Conservation (phyloP, 495 filamentous ascomycete species). For the Daldinia vernicosa region DNA sequence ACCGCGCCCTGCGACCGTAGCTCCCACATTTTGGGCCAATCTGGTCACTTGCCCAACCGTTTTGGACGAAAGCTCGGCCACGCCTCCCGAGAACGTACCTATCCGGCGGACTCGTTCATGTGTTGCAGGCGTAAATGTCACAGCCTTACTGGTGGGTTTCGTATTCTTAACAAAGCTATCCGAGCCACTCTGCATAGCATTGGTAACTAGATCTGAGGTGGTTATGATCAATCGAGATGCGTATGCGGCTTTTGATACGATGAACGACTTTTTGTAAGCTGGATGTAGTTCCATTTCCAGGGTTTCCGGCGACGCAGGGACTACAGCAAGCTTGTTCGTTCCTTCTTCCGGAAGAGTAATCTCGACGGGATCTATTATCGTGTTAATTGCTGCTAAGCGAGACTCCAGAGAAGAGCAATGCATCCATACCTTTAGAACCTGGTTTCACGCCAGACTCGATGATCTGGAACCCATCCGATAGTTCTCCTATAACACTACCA, state of each 20-base stretch:
- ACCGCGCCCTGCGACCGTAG: slow-evolving; percentile 70
- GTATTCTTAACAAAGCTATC: slow-evolving; percentile 82
- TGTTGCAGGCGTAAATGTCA: slow-evolving; percentile 87
- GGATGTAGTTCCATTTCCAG: slow-evolving; percentile 84
- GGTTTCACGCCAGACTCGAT: slow-evolving; percentile 77
- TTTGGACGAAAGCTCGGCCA: slow-evolving; percentile 80
- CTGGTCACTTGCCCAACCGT: slow-evolving; percentile 80
- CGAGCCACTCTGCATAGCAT: slow-evolving; percentile 76
- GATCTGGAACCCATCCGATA: slow-evolving; percentile 82
- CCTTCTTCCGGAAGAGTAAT: slow-evolving; percentile 83
- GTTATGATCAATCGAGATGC: slow-evolving; percentile 95
- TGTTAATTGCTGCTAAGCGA: slow-evolving; percentile 2
- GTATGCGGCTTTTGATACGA: slow-evolving; percentile 89
- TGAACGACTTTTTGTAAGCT: slow-evolving; percentile 82
- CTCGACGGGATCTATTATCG: slow-evolving; percentile 81
- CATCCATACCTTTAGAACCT: slow-evolving; percentile 82
- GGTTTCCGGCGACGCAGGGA: slow-evolving; percentile 81
- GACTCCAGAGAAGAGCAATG: not conserved
- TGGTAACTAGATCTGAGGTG: slow-evolving; percentile 78
- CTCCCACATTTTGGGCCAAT: slow-evolving; percentile 88
- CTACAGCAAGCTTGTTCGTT: slow-evolving; percentile 73
- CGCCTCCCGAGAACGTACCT: slow-evolving; percentile 77
- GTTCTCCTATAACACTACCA: slow-evolving; percentile 91
- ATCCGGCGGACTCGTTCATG: slow-evolving; percentile 87
- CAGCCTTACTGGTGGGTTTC: slow-evolving; percentile 76